Conservation (phyloP, 148 eudicot genomes). For the Salicornia ramosissima region DNA sequence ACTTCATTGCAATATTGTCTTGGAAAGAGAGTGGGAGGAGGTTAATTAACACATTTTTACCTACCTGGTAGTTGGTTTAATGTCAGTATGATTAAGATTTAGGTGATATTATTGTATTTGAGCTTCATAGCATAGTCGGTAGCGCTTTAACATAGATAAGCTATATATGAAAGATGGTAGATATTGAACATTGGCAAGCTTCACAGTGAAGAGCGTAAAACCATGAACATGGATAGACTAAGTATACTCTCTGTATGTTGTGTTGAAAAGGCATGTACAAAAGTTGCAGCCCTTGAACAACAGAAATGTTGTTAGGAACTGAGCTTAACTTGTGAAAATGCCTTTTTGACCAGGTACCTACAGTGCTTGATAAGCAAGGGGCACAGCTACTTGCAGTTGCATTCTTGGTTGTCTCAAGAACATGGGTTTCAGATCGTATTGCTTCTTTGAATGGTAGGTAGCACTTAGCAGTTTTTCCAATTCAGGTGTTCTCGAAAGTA, state of each 20-base stretch:
- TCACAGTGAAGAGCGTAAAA: not conserved
- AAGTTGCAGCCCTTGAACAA: not conserved
- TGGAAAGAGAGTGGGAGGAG: no score
- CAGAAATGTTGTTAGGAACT: not conserved
- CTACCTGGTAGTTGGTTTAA: no score
- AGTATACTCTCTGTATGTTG: not conserved
- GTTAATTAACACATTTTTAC: no score
- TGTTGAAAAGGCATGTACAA: not conserved
- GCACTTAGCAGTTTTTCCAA: not conserved
- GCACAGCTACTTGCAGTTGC: constrained; percentile 94
- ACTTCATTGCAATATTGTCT: no score
- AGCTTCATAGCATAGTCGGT: not conserved
- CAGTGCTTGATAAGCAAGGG: constrained; percentile 91
- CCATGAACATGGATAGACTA: not conserved
- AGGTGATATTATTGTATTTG: not conserved
- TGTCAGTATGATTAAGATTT: no score
- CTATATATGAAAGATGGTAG: not conserved
- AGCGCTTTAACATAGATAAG: not conserved
- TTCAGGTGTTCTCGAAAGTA: not conserved
- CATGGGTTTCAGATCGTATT: constrained; percentile 92
- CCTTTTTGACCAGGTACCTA: constrained; percentile 61
- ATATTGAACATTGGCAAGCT: constrained; percentile 4
- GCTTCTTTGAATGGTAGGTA: constrained; percentile 83
- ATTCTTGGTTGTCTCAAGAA: constrained; percentile 80
- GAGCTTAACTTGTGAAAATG: constrained; percentile 9